Base-by-base conservation (phyloP, 2,329 filamentous ascomycete species). In the Sarocladium kiliense region DNA sequence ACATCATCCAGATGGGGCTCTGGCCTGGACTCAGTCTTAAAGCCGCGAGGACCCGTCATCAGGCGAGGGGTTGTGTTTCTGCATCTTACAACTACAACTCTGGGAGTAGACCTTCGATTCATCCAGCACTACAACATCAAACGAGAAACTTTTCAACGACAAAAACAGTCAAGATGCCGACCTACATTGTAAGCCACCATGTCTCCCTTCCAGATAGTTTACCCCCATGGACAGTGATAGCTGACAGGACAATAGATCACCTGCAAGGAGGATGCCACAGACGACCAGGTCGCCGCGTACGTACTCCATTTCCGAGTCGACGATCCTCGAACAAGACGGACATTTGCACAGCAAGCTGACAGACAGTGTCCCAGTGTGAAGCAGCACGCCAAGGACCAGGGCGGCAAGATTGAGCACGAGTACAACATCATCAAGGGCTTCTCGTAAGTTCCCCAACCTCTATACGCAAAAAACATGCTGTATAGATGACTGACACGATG, bases 361-460 rank as follows among this genome's bases (percentile, higher is more conserved):
- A 45, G 18, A 21, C 10, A 54, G 19, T 54, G 7, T 27, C 25
- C 61, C 64, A 91, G 88, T 54, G 87, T 88, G 58, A 96, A 96
- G 84, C 75, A 92, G 69, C 75, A 86, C 57, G 88, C 86, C 63
- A 74, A 70, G 58, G 80, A 87, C 41, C 84, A 93, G 68, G 93
- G 93, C 67, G 93, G 91, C 68, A 84, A 83, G 71, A 94, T 97
- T 74, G 83, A 76, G 55, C 85, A 94, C 64, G 89, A 94, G 70
- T 96, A 90, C 78, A 86, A 75, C 58, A 74, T 96, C 64, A 91
- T 96, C 80, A 95, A 93, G 77, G 92, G 88, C 57, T 97, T 97
- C 77, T 86, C 89, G 93, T 97, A 84, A 63, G 89, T 78, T 56
- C 32, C 27, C 44, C 30, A n/a, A 34, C 19, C 34, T 39, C 27